phyloP scores from a whole-genome alignment of 75 land plant genomes.

The Picea glauca region DNA sequence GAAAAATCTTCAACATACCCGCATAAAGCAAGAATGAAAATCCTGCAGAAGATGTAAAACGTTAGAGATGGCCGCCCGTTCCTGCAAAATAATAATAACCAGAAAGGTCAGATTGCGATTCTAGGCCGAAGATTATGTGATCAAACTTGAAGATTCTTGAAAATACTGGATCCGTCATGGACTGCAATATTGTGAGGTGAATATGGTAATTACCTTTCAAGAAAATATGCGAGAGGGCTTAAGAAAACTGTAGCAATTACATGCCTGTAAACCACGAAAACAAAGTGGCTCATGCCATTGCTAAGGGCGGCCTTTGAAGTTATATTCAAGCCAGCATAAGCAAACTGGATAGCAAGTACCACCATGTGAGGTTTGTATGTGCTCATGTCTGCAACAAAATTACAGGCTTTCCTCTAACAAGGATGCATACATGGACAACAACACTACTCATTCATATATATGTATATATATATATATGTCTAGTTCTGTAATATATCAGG shows the following conservation, averaged over 20 bases:
- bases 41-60: no score
- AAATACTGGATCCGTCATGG: not conserved
- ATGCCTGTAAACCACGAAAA: slow-evolving; percentile 45
- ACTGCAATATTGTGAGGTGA: not conserved
- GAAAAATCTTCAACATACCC: no score
- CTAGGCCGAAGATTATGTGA: no score
- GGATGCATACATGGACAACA: no score
- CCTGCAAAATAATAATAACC: not conserved
- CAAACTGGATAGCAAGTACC: slow-evolving; percentile 28
- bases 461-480: no score
- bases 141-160: no score
- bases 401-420: no score
- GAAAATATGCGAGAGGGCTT: slow-evolving; percentile 43
- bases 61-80: not conserved
- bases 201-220: slow-evolving; percentile 37
- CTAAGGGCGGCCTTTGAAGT: slow-evolving; percentile 48
- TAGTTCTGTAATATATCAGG: no score
- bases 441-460: no score
- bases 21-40: no score
- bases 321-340: slow-evolving; percentile 44
- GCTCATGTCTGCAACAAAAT: no score
- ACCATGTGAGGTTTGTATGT: slow-evolving; percentile 19
- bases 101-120: not conserved
- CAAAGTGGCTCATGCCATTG: slow-evolving; percentile 40
- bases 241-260: slow-evolving; percentile 35